Base-by-base conservation (phyloP, 192 early-diverging fungal species). In the Gonapodya sp. region DNA sequence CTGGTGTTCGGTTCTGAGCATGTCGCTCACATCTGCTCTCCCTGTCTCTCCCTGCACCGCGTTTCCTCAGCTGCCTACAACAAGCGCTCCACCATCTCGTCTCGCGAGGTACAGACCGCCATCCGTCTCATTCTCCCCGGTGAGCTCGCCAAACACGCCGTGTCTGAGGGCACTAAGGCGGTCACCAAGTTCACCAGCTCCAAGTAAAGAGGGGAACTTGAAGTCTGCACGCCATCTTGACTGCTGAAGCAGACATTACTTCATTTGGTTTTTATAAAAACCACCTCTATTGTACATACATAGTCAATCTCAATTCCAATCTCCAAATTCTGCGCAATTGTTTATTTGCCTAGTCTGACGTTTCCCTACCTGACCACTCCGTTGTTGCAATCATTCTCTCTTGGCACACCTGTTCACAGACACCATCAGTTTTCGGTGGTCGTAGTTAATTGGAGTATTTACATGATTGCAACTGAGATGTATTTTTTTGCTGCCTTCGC, bases 51-150 rank as follows among this genome's bases (percentile, higher is more conserved):
- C n/a, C n/a, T n/a, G n/a, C n/a, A n/a, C n/a, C n/a, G n/a, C 46
- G 24, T 24, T 64, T 64, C 46, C 46, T 64, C 46, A 64, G 46
- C 46, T 24, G 8, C 46, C 37, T 95, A 96, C 92, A 97, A 95
- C 94, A 97, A 98, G 92, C 89, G 92, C 79, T 95, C 94, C 79
- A 97, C 96, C 83, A 98, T 98, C 87, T 93, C 93, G 37, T 96
- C 95, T 37, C 92, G 96, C 82, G 96, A 98, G 88, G 96, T 98
- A 83, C 96, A 97, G 86, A 95, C 94, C 35, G 87, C 91, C 82
- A 85, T 89, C 35, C 85, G 88, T 82, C 83, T 88, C 35, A 87
- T 86, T 81, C 84, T 89, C 30, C 75, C 75, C 75, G 75, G 75
- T 2, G 75, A 77, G 75, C 75, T 77, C 75, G 75, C 75, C 75